Evolutionary conservation across 345 rosid genomes (phyloP).

Genomic region (Aurinia saxatilis): DNA sequence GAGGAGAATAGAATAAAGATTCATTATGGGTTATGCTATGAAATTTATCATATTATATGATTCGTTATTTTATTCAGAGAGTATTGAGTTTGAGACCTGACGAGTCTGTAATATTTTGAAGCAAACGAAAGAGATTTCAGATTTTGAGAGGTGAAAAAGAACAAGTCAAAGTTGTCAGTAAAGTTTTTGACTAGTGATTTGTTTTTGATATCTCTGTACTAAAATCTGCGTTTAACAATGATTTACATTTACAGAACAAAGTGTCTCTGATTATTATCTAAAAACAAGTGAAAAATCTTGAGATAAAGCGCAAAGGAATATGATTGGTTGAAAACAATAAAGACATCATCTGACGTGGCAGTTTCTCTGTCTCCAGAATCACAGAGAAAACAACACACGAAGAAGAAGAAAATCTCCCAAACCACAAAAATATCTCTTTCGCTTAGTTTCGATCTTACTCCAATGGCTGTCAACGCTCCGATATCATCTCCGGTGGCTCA

Average conservation of each 20-base stretch:
- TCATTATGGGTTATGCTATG: conserved; percentile 11
- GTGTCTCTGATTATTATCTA: neutral
- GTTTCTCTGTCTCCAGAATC: conserved; percentile 23
- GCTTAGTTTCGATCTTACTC: conserved; percentile 9
- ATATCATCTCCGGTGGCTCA: conserved; percentile 43
- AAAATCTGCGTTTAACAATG: too few relatives aligned
- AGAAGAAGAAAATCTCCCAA: neutral
- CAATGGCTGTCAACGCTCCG: conserved; percentile 55
- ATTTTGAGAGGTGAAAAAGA: neutral
- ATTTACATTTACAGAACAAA: too few relatives aligned
- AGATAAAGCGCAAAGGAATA: conserved; percentile 24
- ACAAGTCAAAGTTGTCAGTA: conserved; percentile 4
- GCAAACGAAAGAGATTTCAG: neutral
- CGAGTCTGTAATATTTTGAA: conserved; percentile 3
- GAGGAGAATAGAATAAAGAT: conserved; percentile 16
- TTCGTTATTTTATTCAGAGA: conserved; percentile 13
- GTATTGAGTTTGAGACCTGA: neutral
- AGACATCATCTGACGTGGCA: conserved; percentile 29
- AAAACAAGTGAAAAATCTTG: neutral
- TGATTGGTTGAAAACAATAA: conserved; percentile 23
- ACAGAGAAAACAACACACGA: conserved; percentile 9
- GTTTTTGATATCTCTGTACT: too few relatives aligned
- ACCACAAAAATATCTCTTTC: neutral
- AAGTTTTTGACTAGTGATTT: neutral
- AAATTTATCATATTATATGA: conserved; percentile 3